These are phyloP conservation scores for Sherardia arvensis DNA, from an alignment of 257 asterid genomes.

Conservation along the genomic window DNA sequence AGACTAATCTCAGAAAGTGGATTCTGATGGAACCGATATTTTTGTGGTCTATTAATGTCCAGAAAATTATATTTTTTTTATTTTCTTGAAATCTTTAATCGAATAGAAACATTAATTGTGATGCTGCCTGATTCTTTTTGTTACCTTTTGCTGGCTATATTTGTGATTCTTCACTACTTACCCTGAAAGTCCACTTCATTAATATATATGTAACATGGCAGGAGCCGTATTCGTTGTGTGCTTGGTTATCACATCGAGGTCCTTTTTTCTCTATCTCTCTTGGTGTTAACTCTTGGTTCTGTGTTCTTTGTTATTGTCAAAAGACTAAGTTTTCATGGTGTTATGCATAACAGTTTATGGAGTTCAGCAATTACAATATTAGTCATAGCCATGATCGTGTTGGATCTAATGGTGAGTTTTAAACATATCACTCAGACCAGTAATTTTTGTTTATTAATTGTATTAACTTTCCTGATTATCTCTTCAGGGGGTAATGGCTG, in stretches of 20 bases:
- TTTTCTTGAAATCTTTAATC: not conserved
- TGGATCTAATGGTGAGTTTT: conserved; percentile 70
- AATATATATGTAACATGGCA: conserved; percentile 22
- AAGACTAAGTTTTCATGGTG: conserved; percentile 6
- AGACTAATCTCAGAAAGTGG: not conserved
- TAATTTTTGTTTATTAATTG: not conserved
- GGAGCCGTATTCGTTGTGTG: conserved; percentile 90
- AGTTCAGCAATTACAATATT: conserved; percentile 79
- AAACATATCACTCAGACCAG: not conserved
- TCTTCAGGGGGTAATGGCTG: conserved; percentile 87
- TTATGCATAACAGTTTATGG: conserved; percentile 51
- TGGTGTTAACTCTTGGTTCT: not conserved
- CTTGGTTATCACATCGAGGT: conserved; percentile 85
- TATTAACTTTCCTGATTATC: not conserved
- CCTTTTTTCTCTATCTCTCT: conserved; percentile 17
- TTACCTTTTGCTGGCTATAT: not conserved
- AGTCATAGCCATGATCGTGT: conserved; percentile 69
- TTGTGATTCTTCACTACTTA: not conserved
- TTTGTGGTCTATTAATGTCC: not conserved
- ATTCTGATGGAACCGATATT: not conserved
- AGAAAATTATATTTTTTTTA: not conserved
- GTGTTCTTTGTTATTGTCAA: not conserved
- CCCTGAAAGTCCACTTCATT: not conserved
- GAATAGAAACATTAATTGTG: not conserved
- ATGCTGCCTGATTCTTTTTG: not conserved